Evolutionary conservation across 2,329 filamentous ascomycete genomes (phyloP).

Genomic region (Rhexocercosporidium sp.): DNA sequence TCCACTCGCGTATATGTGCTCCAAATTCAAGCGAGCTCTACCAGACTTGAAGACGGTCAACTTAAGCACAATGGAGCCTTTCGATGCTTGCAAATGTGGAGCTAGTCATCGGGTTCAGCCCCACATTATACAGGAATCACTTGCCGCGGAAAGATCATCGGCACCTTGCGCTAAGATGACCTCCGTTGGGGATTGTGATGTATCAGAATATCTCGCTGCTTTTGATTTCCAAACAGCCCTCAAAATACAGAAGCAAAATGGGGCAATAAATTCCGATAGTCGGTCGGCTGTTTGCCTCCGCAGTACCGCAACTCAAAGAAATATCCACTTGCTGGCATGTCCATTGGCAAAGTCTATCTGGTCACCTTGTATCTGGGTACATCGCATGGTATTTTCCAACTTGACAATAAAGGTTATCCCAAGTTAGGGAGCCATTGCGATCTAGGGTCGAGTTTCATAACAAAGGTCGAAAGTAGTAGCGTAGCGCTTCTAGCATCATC

Average conservation of each 20-base stretch:
- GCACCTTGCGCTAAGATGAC: background rate
- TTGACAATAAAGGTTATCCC: constrained; percentile 7
- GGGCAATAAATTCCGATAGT: constrained; percentile 13
- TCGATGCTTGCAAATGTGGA: background rate
- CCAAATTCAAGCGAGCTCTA: background rate
- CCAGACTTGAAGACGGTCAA: background rate
- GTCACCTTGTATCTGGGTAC: constrained; percentile 9
- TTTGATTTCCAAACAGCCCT: constrained; percentile 8
- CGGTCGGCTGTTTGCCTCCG: constrained; percentile 24
- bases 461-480: background rate
- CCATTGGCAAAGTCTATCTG: constrained; percentile 3
- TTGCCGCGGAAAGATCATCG: background rate
- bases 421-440: constrained; percentile 11
- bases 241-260: constrained; percentile 18
- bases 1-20: background rate
- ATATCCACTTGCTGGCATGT: constrained; percentile 18
- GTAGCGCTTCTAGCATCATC: constrained; percentile 16
- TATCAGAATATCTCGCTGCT: constrained; percentile 19
- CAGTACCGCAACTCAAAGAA: constrained; percentile 18
- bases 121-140: background rate
- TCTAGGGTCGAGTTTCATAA: constrained; percentile 20
- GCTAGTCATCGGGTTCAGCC: background rate
- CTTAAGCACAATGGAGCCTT: background rate
- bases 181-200: background rate
- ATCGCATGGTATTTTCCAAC: constrained; percentile 11